These are phyloP conservation scores for Limonium bicolor DNA, from an alignment of 148 eudicot species.

Conservation along the genomic window DNA sequence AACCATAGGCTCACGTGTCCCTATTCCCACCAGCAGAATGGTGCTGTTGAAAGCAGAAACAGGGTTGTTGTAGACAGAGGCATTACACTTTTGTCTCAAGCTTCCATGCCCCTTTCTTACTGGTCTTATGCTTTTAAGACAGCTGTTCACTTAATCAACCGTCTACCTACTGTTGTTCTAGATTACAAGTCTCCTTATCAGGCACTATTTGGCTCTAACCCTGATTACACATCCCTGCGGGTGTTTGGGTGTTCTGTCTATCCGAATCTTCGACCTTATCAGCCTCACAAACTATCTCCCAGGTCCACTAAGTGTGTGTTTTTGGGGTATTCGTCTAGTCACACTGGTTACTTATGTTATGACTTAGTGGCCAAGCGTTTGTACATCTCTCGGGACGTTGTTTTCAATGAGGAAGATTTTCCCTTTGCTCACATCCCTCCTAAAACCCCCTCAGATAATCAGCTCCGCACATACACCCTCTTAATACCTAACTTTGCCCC, in stretches of 20 bases:
- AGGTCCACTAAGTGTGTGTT: not conserved
- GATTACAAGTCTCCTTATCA: not conserved
- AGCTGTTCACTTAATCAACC: not conserved
- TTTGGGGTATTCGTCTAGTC: not conserved
- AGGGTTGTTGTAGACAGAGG: not conserved
- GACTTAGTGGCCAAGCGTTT: not conserved
- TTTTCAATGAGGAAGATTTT: no score
- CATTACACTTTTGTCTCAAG: no score
- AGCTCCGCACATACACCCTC: no score
- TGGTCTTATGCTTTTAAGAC: no score
- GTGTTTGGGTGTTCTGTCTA: not conserved
- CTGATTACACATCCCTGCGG: not conserved
- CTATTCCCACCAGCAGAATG: no score
- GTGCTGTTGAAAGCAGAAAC: no score
- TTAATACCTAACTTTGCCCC: no score
- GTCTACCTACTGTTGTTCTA: not conserved
- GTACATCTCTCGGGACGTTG: no score
- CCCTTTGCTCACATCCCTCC: not conserved
- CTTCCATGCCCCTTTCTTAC: no score
- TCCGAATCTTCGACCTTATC: not conserved
- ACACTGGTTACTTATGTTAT: no score
- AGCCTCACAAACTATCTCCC: not conserved
- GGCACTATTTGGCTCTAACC: not conserved
- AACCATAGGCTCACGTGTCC: not conserved
- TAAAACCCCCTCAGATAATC: not conserved